Base-by-base conservation (phyloP, 83 land plant genomes). In the Thuja plicata region DNA sequence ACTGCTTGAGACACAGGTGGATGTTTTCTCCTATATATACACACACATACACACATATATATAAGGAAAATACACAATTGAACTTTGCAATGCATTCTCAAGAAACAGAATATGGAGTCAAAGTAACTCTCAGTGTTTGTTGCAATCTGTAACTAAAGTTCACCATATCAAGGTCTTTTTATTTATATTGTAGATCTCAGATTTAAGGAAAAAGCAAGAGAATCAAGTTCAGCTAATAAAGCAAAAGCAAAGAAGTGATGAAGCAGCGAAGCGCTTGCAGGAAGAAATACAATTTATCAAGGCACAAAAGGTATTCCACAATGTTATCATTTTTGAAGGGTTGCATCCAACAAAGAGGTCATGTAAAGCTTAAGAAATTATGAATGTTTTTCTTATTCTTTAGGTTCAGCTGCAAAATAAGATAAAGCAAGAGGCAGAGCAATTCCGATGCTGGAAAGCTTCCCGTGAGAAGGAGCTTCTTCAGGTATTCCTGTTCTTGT, bases 331-430 rank as follows among this genome's bases (percentile, higher is more conserved):
- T 50, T 16, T 62, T 37, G 8, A 84, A 84, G 34, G 17, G 35
- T 8, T 50, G 60, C 1, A 50, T 45, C 50, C 35, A 27, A 82
- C 43, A 24, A 45, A 82, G 12, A 45, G 30, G 32, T 46, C 54
- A 45, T 41, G 85, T 43, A 46, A 46, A 52, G 13, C 30, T 84
- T 50, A 50, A 84, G 40, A 32, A 48, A 32, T 50, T 0, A 50
- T 24, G 37, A 84, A 4, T 84, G 38, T 32, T 50, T 15, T 84
- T 50, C 60, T 27, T 52, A 50, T 79, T 35, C 83, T 92, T 32
- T 78, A 98, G 99, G 99, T 99, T 90, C 99, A 99, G 93, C 87
- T 99, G 93, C 99, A 99, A 92, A 93, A 99, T 50, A 99, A 93
- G 86, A 97, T 96, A 77, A 99, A 99, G 88, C 99, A 96, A 91